Conservation (phyloP, 768 basidiomycete genomes). For the Russula foetens region DNA sequence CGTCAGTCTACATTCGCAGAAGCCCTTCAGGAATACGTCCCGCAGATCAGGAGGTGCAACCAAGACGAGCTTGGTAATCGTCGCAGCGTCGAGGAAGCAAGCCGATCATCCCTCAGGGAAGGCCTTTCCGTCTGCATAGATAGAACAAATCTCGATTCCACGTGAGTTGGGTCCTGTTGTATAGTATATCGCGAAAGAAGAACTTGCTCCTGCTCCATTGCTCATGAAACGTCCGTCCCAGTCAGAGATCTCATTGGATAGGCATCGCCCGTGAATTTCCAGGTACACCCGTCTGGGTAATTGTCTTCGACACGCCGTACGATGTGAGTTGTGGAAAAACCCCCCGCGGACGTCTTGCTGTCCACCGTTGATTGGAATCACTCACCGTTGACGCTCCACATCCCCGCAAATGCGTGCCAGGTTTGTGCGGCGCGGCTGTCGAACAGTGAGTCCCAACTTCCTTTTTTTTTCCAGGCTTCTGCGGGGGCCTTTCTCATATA, state of each 20-base stretch:
- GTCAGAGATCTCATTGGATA: constrained; percentile 70
- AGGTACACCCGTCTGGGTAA: constrained; percentile 56
- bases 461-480: no score
- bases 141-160: constrained; percentile 64
- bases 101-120: constrained; percentile 39
- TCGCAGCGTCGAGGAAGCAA: constrained; percentile 53
- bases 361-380: not conserved
- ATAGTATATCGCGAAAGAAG: not conserved
- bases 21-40: constrained; percentile 52
- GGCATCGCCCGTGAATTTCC: constrained; percentile 61
- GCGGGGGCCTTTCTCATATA: not conserved
- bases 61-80: constrained; percentile 75
- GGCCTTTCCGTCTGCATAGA: constrained; percentile 76
- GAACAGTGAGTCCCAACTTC: not conserved
- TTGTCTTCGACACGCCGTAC: constrained; percentile 73
- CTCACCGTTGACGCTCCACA: not conserved
- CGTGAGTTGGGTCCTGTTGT: constrained; percentile 37
- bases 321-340: constrained; percentile 42
- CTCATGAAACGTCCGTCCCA: constrained; percentile 37
- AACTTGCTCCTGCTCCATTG: not conserved
- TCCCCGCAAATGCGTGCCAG: not conserved
- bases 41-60: constrained; percentile 61
- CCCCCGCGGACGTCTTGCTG: not conserved
- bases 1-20: constrained; percentile 50
- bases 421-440: not conserved